Evolutionary conservation across 306 rosid genomes (phyloP), one percentile per base, ranked within the genome.

Genomic region (Vicia sativa): DNA sequence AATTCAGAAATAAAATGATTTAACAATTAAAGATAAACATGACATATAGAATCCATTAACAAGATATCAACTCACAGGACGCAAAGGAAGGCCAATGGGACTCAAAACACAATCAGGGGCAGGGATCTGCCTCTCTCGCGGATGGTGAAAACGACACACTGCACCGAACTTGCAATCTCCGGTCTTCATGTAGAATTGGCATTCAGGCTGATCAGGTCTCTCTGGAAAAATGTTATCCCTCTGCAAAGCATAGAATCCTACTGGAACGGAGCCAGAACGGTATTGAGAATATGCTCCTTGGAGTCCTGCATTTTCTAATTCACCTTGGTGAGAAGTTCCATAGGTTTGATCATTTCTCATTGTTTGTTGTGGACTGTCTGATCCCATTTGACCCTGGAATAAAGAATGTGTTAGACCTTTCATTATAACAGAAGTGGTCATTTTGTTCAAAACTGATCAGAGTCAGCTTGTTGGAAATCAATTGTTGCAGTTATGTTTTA

Each of bases 91-190:
- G 81, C 98, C 98, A 9, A 92, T 60, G 65, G 96, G 86, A 76
- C 98, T 92, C 83, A 92, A 83, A 62, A 89, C 84, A 67, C 98
- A 92, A 75, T 92, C 96, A 67, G 98, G 96, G 54, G 96, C 83
- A 62, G 98, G 98, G 73, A 92, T 69, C 48, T 82, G 58, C 79
- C 98, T 83, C 82, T 92, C 96, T 35, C 88, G 85, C 18, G 98
- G 98, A 77, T 92, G 98, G 77, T 92, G 96, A 69, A 92, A 92
- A 76, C 92, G 87, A 79, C 98, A 92, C 74, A 90, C 98, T 12
- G 93, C 91, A 66, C 98, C 98, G 43, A 89, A 92, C 82, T 92
- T 90, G 73, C 98, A 92, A 77, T 92, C 98, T 63, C 98, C 98
- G 0, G 98, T 92, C 75, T 92, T 92, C 91, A 92, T 87, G 88